phyloP scores from a whole-genome alignment of 371 early-diverging fungal genomes.

The Apophysomyces variabilis region DNA sequence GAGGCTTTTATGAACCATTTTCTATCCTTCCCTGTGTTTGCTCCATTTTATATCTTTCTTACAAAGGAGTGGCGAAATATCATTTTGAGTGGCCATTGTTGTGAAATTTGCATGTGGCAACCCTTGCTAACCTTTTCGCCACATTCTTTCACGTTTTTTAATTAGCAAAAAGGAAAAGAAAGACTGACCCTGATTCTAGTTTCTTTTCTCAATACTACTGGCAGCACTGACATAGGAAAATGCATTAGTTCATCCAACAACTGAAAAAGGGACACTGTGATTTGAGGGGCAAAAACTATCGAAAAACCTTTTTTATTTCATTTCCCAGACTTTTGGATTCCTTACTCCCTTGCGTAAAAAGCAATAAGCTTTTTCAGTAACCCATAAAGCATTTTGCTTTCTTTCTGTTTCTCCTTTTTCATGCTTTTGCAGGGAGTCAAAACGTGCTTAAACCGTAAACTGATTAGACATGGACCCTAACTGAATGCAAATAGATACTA shows the following conservation, averaged over 20 bases:
- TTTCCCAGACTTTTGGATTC: neutral
- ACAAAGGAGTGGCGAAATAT: slow-evolving; percentile 5
- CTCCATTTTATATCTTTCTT: neutral
- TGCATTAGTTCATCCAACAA: neutral
- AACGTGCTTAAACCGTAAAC: neutral
- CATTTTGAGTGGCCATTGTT: slow-evolving; percentile 7
- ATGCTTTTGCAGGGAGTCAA: slow-evolving; percentile 1
- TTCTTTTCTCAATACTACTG: neutral
- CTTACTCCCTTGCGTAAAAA: neutral
- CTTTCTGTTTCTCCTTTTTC: neutral
- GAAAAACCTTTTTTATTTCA: neutral
- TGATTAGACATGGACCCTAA: too few relatives aligned
- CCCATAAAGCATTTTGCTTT: neutral
- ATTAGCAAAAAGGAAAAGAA: neutral
- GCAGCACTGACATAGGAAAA: slow-evolving; percentile 9
- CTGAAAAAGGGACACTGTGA: too few relatives aligned
- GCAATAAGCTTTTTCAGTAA: slow-evolving; percentile 5
- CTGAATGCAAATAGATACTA: too few relatives aligned
- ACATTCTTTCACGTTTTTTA: slow-evolving; percentile 9
- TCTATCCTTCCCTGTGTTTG: neutral
- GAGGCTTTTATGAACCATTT: neutral
- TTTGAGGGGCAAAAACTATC: too few relatives aligned
- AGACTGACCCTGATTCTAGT: neutral
- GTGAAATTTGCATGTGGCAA: slow-evolving; percentile 9
- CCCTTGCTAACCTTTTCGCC: neutral